Percentiles rank a stretch among this genome's conserved stretches.
Conservation (phyloP, 345 rosid genomes). For the Eucalyptus curtisii region DNA sequence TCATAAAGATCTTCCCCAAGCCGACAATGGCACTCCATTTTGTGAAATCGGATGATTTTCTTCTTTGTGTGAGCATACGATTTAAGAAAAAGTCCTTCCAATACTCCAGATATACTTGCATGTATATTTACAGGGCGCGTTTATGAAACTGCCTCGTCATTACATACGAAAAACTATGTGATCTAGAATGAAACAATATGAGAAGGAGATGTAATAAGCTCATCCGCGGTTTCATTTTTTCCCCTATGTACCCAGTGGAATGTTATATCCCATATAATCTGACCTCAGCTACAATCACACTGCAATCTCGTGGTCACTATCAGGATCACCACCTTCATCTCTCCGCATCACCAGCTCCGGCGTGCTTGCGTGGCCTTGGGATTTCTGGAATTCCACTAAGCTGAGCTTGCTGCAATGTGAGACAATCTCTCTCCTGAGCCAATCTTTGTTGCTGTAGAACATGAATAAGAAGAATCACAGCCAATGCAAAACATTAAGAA, state of each 20-base stretch:
- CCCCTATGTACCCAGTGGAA: background rate
- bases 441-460: constrained; percentile 35
- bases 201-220: background rate
- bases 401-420: background rate
- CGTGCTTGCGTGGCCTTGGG: background rate
- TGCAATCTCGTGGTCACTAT: background rate
- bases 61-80: background rate
- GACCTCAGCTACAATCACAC: background rate
- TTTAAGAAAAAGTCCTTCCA: background rate
- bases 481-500: background rate
- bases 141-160: background rate
- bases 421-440: constrained; percentile 18
- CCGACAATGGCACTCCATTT: background rate
- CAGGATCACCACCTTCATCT: constrained; percentile 18
- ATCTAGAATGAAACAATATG: background rate
- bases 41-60: background rate
- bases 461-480: background rate
- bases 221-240: background rate
- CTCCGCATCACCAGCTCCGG: background rate
- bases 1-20: background rate
- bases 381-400: background rate
- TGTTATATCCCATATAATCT: background rate
- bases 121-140: background rate
- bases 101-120: background rate
- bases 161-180: background rate